These are phyloP conservation scores for Heterococcus sp. DNA, from an alignment of 108 stramenopile species.

Conservation along the genomic window DNA sequence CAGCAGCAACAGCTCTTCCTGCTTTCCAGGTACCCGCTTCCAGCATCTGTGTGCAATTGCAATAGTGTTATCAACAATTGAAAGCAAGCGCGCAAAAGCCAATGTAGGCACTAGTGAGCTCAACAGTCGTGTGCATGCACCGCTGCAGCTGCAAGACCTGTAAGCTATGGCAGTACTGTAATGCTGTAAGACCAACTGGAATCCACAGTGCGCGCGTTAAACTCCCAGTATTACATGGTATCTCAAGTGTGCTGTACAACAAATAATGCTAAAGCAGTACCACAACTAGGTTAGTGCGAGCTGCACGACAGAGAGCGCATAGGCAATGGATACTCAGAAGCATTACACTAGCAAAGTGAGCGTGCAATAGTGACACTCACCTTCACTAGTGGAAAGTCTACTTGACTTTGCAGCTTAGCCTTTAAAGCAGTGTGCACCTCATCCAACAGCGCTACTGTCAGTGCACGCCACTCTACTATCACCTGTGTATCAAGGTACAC, in stretches of 20 bases:
- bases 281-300: background rate
- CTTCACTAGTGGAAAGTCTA: constrained; percentile 45
- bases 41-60: constrained; percentile 18
- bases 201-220: too few relatives aligned
- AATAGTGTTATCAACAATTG: background rate
- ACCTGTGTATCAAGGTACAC: constrained; percentile 8
- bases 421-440: constrained; percentile 17
- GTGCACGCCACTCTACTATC: constrained; percentile 46
- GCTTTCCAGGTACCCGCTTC: constrained; percentile 51
- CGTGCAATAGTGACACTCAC: background rate
- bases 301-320: background rate
- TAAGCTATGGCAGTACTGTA: too few relatives aligned
- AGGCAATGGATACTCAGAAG: constrained; percentile 1
- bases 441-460: constrained; percentile 40
- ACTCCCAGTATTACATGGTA: background rate
- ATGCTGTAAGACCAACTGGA: too few relatives aligned
- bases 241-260: background rate
- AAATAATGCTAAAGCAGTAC: background rate
- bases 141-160: too few relatives aligned
- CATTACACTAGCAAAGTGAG: background rate
- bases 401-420: constrained; percentile 16
- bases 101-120: background rate
- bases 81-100: background rate
- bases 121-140: too few relatives aligned
- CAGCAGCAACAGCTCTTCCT: constrained; percentile 33